Evolutionary conservation across 768 basidiomycete species (phyloP), one percentile per base, ranked within the genome.

Genomic region (Pisolithus orientalis): DNA sequence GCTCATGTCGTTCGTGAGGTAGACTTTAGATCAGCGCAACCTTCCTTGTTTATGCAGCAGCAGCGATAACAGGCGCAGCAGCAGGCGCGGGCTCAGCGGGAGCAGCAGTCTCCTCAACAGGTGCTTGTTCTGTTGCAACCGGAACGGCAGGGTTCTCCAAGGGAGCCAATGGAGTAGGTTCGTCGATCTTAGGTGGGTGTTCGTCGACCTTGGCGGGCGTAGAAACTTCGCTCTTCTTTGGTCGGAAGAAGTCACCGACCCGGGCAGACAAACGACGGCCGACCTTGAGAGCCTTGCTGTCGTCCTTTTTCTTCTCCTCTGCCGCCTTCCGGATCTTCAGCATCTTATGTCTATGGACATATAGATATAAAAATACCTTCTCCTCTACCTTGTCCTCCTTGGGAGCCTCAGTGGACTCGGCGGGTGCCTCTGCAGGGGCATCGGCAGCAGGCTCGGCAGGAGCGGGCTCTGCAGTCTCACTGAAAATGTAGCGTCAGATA

Each of bases 101-200:
- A 29, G 71, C 67, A 39, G 66, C 63, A 25, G 68, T 62, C 17
- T 65, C 62, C 60, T 74, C 77, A 10, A 59, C 49, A 4, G 70
- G 60, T 42, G 68, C 65, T 38, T 69, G 52, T 5, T 69, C 59
- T 27, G 72, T 59, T 14, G 77, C 70, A 10, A 9, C 7, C 6
- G 31, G 2, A 14, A 34, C 34, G 17, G 83, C 84, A 37, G 88
- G 84, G 67, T 87, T 80, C 74, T 91, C 90, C 58, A 94, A 76
- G 53, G 92, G 91, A 50, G 88, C 90, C 57, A 93, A 81, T 10
- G 86, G 86, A 29, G 78, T 62, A 46, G 88, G 89, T 72, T 89
- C 83, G 47, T 91, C 92, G 59, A 94, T 87, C 76, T 84, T 83
- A 58, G 92, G 91, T 38, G 92, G 90, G 67, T 90, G 77, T 75